A percentile compares a stretch with the other conserved stretches of the same genome.
These are phyloP conservation scores for Phytophthora fragariaefolia DNA, from an alignment of 352 stramenopile species.

Conservation along the genomic window DNA sequence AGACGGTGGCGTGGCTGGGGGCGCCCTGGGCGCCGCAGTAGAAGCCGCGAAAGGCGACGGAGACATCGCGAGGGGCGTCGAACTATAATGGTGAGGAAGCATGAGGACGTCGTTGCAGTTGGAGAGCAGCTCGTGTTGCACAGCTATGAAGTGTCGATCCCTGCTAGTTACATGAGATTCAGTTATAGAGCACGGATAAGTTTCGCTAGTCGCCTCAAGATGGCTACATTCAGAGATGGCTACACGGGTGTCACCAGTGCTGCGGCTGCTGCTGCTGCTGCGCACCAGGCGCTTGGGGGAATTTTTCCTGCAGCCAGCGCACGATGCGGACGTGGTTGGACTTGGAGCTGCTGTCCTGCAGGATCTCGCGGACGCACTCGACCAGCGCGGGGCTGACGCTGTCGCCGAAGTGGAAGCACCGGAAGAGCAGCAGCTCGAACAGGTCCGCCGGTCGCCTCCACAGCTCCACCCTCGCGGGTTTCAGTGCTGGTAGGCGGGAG, in stretches of 20 bases:
- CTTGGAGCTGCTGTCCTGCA: slow-evolving; percentile 21
- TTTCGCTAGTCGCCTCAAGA: slow-evolving; percentile 17
- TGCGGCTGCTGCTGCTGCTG: slow-evolving; percentile 5
- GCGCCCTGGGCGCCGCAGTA: not conserved
- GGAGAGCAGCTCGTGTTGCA: not conserved
- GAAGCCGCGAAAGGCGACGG: not conserved
- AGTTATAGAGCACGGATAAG: not conserved
- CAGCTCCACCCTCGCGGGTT: slow-evolving; percentile 4
- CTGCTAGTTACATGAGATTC: not conserved
- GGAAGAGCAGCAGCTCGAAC: slow-evolving; percentile 23
- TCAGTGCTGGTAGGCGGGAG: not conserved
- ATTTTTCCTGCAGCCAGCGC: slow-evolving; percentile 13
- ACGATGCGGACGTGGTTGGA: slow-evolving; percentile 20
- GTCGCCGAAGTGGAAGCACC: slow-evolving; percentile 17
- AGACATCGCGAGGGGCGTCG: slow-evolving; percentile 12
- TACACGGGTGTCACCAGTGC: slow-evolving; percentile 5
- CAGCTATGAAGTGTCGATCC: not conserved
- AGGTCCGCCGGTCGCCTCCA: not conserved
- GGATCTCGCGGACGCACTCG: not conserved
- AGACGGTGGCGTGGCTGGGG: slow-evolving; percentile 13
- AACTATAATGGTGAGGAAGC: slow-evolving; percentile 3
- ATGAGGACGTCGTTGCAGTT: not conserved
- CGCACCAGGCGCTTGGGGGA: not conserved
- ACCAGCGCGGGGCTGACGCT: slow-evolving; percentile 1
- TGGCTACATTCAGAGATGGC: slow-evolving; percentile 2